Conservation (phyloP, 2,329 filamentous ascomycete species). For the Stagonosporopsis rhizophila region DNA sequence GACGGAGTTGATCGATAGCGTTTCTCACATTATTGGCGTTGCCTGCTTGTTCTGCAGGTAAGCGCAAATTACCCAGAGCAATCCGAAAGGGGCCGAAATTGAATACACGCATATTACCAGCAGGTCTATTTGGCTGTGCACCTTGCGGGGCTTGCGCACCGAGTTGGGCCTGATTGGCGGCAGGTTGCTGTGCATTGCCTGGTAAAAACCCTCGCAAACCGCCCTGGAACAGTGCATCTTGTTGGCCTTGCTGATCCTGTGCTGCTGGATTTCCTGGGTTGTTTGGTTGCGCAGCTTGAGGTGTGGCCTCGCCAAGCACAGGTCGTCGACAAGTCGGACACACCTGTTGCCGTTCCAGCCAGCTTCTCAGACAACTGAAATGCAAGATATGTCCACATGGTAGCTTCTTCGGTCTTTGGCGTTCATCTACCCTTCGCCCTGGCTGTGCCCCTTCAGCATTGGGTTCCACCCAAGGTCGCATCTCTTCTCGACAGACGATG, state of each 20-base stretch:
- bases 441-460: constrained; percentile 49
- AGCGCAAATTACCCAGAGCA: constrained; percentile 44
- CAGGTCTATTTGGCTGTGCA: constrained; percentile 31
- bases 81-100: constrained; percentile 47
- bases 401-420: constrained; percentile 89
- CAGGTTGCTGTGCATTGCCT: constrained; percentile 28
- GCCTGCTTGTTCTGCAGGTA: constrained; percentile 37
- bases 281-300: constrained; percentile 36
- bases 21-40: constrained; percentile 34
- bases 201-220: constrained; percentile 30
- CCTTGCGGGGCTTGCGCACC: constrained; percentile 27
- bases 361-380: constrained; percentile 92
- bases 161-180: constrained; percentile 34
- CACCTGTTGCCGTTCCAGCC: constrained; percentile 96
- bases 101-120: constrained; percentile 46
- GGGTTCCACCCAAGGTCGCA: constrained; percentile 77
- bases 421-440: constrained; percentile 70
- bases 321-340: constrained; percentile 92
- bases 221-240: constrained; percentile 23
- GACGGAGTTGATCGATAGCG: constrained; percentile 34
- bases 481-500: constrained; percentile 96
- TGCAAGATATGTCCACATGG: constrained; percentile 96
- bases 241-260: constrained; percentile 28
- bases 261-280: constrained; percentile 36
- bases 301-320: constrained; percentile 62